Percentiles rank a stretch among this genome's conserved stretches.
Evolutionary conservation across 352 stramenopile genomes (phyloP).

Genomic region (Pilasporangium apinafurcum): DNA sequence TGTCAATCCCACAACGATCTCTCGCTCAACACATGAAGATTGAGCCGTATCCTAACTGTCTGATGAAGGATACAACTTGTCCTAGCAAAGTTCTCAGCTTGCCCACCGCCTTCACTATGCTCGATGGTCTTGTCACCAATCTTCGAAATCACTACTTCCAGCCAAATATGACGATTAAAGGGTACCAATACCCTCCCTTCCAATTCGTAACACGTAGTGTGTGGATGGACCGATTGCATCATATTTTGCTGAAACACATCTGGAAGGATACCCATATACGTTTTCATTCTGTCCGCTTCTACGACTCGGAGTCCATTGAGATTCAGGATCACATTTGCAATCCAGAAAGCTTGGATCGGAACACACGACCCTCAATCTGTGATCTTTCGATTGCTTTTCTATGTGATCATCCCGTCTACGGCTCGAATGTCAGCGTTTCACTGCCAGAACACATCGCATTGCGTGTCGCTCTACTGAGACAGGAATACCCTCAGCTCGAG

Average conservation of each 20-base stretch:
- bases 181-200: not conserved
- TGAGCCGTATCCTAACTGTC: constrained; percentile 1
- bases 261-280: constrained; percentile 14
- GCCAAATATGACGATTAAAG: no score
- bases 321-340: constrained; percentile 18
- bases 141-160: not conserved
- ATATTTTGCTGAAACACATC: constrained; percentile 12
- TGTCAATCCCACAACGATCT: constrained; percentile 11
- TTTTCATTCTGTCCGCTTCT: constrained; percentile 18
- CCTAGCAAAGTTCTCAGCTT: constrained; percentile 8
- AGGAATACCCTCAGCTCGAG: constrained; percentile 16
- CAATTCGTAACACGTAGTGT: constrained; percentile 19
- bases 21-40: constrained; percentile 8
- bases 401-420: constrained; percentile 13
- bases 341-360: not conserved
- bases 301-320: not conserved
- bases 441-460: constrained; percentile 25
- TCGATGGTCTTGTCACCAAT: constrained; percentile 18
- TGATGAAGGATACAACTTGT: constrained; percentile 4
- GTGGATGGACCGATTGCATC: constrained; percentile 33
- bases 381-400: constrained; percentile 11
- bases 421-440: constrained; percentile 4
- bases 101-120: constrained; percentile 17
- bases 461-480: constrained; percentile 10
- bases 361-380: not conserved